These are phyloP conservation scores for Chaetomium tenue DNA, from an alignment of 495 filamentous ascomycete genomes.

Conservation along the genomic window DNA sequence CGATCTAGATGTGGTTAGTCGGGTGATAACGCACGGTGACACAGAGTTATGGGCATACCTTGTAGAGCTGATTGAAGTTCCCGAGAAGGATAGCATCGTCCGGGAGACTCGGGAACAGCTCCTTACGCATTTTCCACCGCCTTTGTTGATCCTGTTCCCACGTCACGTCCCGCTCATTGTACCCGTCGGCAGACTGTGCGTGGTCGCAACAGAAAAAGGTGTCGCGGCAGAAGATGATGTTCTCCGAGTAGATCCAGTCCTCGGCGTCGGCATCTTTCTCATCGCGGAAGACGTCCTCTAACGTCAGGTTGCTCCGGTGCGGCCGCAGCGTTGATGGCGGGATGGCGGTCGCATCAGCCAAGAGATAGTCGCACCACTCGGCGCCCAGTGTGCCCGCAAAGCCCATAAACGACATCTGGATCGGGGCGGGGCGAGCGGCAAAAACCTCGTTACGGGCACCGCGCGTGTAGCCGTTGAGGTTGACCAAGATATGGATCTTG, in stretches of 20 bases:
- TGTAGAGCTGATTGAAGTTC: conserved; percentile 99
- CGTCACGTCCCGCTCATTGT: conserved; percentile 58
- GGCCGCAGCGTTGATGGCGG: conserved; percentile 79
- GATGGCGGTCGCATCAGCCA: conserved; percentile 86
- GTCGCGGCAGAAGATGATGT: conserved; percentile 89
- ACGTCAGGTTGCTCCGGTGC: conserved; percentile 66
- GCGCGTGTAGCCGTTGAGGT: conserved; percentile 95
- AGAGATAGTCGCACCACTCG: conserved; percentile 98
- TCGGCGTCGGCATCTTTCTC: conserved; percentile 61
- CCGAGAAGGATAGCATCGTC: conserved; percentile 90
- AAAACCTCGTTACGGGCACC: conserved; percentile 98
- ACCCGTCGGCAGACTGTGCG: conserved; percentile 83
- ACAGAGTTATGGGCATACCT: conserved; percentile 58
- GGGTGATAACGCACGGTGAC: neutral
- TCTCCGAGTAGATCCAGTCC: conserved; percentile 95
- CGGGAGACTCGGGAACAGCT: conserved; percentile 79
- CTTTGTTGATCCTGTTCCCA: conserved; percentile 86
- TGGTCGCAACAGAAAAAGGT: conserved; percentile 99
- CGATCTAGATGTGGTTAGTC: conserved; percentile 63
- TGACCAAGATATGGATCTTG: conserved; percentile 93
- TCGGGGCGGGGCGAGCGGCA: conserved; percentile 87
- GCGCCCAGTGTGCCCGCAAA: conserved; percentile 95
- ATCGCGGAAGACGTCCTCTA: conserved; percentile 70
- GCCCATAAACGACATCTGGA: conserved; percentile 99
- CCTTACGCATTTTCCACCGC: conserved; percentile 92